Percentiles rank a stretch among this genome's conserved stretches.
These are phyloP conservation scores for Xanthoparmelia taractica DNA, from an alignment of 495 filamentous ascomycete genomes.

Conservation along the genomic window DNA sequence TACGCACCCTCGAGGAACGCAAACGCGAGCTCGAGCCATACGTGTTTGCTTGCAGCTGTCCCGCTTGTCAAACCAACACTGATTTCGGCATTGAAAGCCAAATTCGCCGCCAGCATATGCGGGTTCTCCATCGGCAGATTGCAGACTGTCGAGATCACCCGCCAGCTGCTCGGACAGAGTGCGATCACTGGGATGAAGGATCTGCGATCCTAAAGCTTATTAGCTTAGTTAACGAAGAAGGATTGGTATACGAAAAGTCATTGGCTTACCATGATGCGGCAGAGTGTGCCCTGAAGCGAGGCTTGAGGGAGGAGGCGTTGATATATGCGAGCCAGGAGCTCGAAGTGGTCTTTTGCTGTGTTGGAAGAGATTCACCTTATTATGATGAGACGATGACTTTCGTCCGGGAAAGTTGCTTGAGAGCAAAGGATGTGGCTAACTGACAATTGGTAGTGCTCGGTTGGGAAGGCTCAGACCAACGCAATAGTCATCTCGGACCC, in stretches of 20 bases:
- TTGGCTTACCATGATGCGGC: neutral
- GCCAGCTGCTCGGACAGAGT: neutral
- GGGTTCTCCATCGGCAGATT: neutral
- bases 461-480: neutral
- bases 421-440: neutral
- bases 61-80: neutral
- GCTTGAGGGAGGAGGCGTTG: neutral
- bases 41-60: slow-evolving; percentile 2
- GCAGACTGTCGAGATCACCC: neutral
- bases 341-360: neutral
- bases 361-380: neutral
- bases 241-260: neutral
- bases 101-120: neutral
- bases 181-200: neutral
- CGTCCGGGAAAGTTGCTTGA: neutral
- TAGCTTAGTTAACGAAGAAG: neutral
- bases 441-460: neutral
- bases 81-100: neutral
- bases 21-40: neutral
- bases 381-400: neutral
- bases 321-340: neutral
- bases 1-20: neutral
- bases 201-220: neutral
- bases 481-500: neutral
- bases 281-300: neutral